Percentiles rank a stretch among this genome's conserved stretches.
phyloP scores from a whole-genome alignment of 2,329 filamentous ascomycete species.

The Biscogniauxia marginata region DNA sequence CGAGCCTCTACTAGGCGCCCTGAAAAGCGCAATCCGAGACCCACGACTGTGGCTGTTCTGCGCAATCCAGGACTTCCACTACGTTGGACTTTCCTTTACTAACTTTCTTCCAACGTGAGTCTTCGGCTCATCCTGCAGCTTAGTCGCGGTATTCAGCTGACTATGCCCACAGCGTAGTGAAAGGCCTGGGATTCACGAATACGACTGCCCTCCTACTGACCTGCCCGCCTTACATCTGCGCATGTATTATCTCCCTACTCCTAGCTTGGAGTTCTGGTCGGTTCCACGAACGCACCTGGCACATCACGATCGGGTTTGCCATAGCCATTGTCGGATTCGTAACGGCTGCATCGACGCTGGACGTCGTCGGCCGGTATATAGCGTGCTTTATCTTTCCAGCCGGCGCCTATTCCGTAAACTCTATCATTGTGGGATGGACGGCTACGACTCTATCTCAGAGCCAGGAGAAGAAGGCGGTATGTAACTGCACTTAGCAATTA shows the following conservation, averaged over 20 bases:
- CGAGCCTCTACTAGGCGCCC: slow-evolving; percentile 43
- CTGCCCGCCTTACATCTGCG: slow-evolving; percentile 49
- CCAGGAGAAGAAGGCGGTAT: slow-evolving; percentile 46
- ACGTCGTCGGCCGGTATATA: slow-evolving; percentile 39
- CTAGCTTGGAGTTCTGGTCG: slow-evolving; percentile 49
- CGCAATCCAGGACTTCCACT: slow-evolving; percentile 42
- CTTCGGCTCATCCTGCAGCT: slow-evolving; percentile 5
- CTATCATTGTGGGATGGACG: slow-evolving; percentile 46
- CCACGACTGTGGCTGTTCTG: slow-evolving; percentile 51
- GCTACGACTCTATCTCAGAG: slow-evolving; percentile 43
- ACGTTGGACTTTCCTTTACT: slow-evolving; percentile 17
- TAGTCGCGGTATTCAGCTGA: too few species aligned
- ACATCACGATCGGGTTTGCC: slow-evolving; percentile 44
- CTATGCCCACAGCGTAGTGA: slow-evolving; percentile 18
- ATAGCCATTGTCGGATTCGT: slow-evolving; percentile 43
- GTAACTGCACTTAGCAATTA: not conserved
- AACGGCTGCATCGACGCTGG: slow-evolving; percentile 35
- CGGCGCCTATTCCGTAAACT: slow-evolving; percentile 44
- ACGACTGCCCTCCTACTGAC: slow-evolving; percentile 51
- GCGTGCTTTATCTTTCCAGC: slow-evolving; percentile 42
- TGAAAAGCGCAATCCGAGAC: slow-evolving; percentile 46
- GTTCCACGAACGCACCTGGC: slow-evolving; percentile 48
- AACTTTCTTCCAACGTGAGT: slow-evolving; percentile 38
- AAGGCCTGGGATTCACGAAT: slow-evolving; percentile 35
- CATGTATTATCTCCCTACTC: slow-evolving; percentile 43